These are phyloP conservation scores for Hemileccinum impolitum DNA, from an alignment of 768 basidiomycete genomes.

Conservation along the genomic window DNA sequence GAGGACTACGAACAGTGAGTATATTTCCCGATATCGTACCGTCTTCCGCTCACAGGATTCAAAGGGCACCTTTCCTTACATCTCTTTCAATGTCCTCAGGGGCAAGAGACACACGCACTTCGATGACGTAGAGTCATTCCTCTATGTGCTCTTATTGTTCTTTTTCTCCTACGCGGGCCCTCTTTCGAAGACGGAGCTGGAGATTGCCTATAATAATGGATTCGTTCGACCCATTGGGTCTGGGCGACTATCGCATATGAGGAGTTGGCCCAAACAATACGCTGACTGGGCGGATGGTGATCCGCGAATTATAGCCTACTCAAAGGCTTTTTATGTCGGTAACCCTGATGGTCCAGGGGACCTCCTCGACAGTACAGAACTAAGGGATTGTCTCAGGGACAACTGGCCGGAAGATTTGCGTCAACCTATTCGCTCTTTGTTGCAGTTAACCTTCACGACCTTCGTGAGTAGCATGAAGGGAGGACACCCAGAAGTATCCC, in stretches of 20 bases:
- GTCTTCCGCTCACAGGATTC: no score
- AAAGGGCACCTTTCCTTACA: background rate
- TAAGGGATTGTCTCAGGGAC: background rate
- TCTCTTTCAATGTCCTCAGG: background rate
- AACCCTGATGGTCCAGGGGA: background rate
- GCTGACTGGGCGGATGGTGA: background rate
- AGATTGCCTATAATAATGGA: background rate
- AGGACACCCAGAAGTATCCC: background rate
- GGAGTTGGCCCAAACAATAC: slow-evolving; percentile 2
- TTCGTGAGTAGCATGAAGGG: background rate
- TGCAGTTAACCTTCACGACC: background rate
- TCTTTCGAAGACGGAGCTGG: no score
- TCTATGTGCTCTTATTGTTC: background rate
- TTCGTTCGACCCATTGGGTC: background rate
- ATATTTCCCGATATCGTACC: no score
- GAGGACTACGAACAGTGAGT: no score
- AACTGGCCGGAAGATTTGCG: background rate
- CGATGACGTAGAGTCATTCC: background rate
- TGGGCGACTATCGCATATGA: background rate
- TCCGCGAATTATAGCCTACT: accelerated
- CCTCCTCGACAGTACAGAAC: no score
- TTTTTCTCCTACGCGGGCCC: background rate
- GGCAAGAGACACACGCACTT: background rate
- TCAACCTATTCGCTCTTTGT: background rate
- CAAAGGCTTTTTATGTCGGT: background rate